These are phyloP conservation scores for Pythium oligandrum DNA, from an alignment of 352 stramenopile genomes.

Conservation along the genomic window DNA sequence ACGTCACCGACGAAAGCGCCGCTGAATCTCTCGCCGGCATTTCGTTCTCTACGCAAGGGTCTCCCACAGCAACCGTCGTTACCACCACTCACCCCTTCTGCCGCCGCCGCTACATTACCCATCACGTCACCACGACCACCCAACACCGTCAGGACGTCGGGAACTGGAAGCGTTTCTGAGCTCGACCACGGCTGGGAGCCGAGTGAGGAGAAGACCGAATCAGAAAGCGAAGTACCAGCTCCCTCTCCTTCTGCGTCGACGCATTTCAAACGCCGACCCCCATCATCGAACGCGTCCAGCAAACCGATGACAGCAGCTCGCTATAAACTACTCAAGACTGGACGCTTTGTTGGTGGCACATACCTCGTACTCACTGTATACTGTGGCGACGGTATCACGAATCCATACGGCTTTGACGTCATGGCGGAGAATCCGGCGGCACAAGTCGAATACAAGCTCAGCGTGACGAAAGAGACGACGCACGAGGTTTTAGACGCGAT, in stretches of 20 bases:
- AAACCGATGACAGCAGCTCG: constrained; percentile 15
- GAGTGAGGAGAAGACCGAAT: no score
- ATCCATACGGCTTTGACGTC: constrained; percentile 72
- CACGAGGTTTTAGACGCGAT: constrained; percentile 52
- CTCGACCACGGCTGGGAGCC: no score
- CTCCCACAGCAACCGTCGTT: constrained; percentile 63
- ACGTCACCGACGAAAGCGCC: constrained; percentile 45
- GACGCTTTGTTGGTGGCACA: constrained; percentile 53
- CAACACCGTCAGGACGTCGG: no score
- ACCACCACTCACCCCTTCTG: constrained; percentile 39
- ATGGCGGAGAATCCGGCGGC: constrained; percentile 42
- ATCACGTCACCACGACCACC: not conserved
- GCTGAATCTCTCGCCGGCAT: constrained; percentile 55
- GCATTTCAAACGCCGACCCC: no score
- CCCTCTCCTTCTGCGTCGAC: no score
- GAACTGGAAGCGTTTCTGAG: no score
- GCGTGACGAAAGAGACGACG: constrained; percentile 56
- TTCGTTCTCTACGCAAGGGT: constrained; percentile 61
- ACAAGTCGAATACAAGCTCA: constrained; percentile 43
- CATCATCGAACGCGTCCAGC: no score
- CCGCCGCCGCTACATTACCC: constrained; percentile 1
- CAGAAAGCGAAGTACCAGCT: no score
- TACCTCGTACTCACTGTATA: constrained; percentile 70
- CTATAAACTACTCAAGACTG: constrained; percentile 62
- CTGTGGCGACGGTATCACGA: constrained; percentile 52